Percentiles rank a stretch among this genome's conserved stretches.
Conservation (phyloP, 371 early-diverging fungal genomes). For the Globomyces sp. region DNA sequence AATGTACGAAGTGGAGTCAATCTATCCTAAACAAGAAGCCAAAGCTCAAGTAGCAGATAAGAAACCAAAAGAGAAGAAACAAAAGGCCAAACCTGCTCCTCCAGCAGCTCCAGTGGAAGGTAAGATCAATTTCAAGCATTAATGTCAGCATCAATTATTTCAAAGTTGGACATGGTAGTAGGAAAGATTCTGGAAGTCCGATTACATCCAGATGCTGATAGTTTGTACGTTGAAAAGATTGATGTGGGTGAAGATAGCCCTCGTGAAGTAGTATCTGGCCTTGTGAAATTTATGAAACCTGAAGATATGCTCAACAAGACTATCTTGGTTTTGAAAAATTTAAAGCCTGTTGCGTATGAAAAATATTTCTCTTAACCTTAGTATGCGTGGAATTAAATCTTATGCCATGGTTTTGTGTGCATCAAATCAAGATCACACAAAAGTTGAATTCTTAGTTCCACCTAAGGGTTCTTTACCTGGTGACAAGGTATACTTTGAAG, state of each 20-base stretch:
- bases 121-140: background rate
- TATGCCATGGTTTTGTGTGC: conserved; percentile 95
- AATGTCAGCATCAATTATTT: conserved; percentile 57
- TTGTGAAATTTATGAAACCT: conserved; percentile 79
- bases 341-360: conserved; percentile 78
- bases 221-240: conserved; percentile 90
- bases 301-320: conserved; percentile 69
- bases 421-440: conserved; percentile 75
- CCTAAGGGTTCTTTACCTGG: conserved; percentile 85
- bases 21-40: conserved; percentile 28
- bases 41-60: conserved; percentile 18
- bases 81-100: conserved; percentile 25
- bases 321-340: conserved; percentile 76
- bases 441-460: conserved; percentile 89
- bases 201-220: conserved; percentile 79
- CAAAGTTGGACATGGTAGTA: conserved; percentile 87
- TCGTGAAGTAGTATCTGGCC: conserved; percentile 88
- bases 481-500: conserved; percentile 86
- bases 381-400: conserved; percentile 94
- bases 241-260: conserved; percentile 86
- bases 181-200: conserved; percentile 80
- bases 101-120: conserved; percentile 18
- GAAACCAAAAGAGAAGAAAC: conserved; percentile 48
- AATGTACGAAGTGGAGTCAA: conserved; percentile 42
- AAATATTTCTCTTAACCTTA: conserved; percentile 29